Percentiles rank a stretch among this genome's conserved stretches.
Conservation (phyloP, 495 filamentous ascomycete genomes). For the Tetracladium setigerum region DNA sequence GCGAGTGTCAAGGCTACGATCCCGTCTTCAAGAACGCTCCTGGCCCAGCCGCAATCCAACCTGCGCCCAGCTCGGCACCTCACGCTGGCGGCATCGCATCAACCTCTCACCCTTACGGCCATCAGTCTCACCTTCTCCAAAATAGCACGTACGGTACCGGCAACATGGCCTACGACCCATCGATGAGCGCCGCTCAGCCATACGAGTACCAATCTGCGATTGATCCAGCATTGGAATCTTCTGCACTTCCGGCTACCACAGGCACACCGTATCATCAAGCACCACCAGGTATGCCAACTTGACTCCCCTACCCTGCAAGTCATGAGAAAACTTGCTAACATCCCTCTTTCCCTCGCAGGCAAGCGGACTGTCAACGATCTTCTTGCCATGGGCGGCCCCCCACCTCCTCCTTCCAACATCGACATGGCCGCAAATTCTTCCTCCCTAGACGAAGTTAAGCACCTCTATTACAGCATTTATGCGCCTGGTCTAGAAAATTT, state of each 20-base stretch:
- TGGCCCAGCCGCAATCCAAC: slow-evolving; percentile 70
- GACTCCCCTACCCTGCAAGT: slow-evolving; percentile 7
- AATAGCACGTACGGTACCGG: slow-evolving; percentile 24
- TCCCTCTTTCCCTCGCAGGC: slow-evolving; percentile 34
- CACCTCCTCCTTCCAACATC: slow-evolving; percentile 52
- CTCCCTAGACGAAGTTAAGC: slow-evolving; percentile 59
- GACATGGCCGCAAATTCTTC: slow-evolving; percentile 35
- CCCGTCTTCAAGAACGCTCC: slow-evolving; percentile 92
- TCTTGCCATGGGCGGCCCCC: slow-evolving; percentile 54
- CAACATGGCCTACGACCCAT: slow-evolving; percentile 28
- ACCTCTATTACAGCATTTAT: slow-evolving; percentile 70
- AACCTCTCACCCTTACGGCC: slow-evolving; percentile 24
- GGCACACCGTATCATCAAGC: slow-evolving; percentile 5
- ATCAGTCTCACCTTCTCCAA: slow-evolving; percentile 28
- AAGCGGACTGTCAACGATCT: slow-evolving; percentile 69
- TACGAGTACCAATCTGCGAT: slow-evolving; percentile 66
- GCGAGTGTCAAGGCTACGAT: slow-evolving; percentile 95
- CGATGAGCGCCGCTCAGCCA: slow-evolving; percentile 37
- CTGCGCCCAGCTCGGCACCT: slow-evolving; percentile 37
- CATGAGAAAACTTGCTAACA: slow-evolving; percentile 10
- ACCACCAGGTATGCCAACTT: slow-evolving; percentile 23
- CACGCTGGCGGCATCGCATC: slow-evolving; percentile 19
- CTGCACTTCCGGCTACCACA: slow-evolving; percentile 19
- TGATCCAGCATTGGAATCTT: slow-evolving; percentile 64
- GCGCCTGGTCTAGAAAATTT: slow-evolving; percentile 69